Evolutionary conservation across 2,329 filamentous ascomycete species (phyloP), one percentile per base, ranked within the genome.

Genomic region (Neofusicoccum cordaticola): DNA sequence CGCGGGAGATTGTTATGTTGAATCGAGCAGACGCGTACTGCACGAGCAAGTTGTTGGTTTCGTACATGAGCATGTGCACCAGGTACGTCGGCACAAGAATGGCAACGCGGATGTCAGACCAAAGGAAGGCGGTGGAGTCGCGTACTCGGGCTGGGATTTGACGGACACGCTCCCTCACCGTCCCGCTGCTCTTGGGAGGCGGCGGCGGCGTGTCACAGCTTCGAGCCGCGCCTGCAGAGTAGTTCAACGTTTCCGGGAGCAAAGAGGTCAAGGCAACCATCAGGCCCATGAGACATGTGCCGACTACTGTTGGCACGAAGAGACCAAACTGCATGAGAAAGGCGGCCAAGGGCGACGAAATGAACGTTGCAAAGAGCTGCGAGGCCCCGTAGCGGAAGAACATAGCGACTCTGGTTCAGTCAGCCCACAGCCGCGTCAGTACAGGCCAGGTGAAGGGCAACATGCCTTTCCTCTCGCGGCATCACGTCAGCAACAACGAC

Each of bases 1-100:
- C 70, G 35, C 70, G 60, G 8, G 74, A 69, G 45, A 78, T 83
- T 7, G 77, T 78, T 78, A 84, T 82, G 35, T 73, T 60, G 70
- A 84, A 86, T 5, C 83, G 78, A 53, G 80, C 82, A 0, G 81
- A 82, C 62, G 83, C 77, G 68, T 86, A 86, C 69, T 87, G 85
- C 2, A 86, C 68, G 5, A 85, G 65, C 22, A 83, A 66, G 3
- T 78, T 75, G 7, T 45, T 44, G 31, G 65, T 61, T 22, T 58
- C 67, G 63, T 8, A 12, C 1, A 63, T 27, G 9, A 75, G 68
- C 22, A 71, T 67, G 62, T 75, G 73, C 27, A 70, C 37, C 17
- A 67, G 34, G 67, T 74, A 77, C 12, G 71, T 66, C 17, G 70
- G 31, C 47, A 74, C 67, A 8, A 77, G 68, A 2, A 70, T 64